Percentiles rank a stretch among this genome's conserved stretches.
Conservation (phyloP, 2,329 filamentous ascomycete genomes). For the Exophiala spinifera region DNA sequence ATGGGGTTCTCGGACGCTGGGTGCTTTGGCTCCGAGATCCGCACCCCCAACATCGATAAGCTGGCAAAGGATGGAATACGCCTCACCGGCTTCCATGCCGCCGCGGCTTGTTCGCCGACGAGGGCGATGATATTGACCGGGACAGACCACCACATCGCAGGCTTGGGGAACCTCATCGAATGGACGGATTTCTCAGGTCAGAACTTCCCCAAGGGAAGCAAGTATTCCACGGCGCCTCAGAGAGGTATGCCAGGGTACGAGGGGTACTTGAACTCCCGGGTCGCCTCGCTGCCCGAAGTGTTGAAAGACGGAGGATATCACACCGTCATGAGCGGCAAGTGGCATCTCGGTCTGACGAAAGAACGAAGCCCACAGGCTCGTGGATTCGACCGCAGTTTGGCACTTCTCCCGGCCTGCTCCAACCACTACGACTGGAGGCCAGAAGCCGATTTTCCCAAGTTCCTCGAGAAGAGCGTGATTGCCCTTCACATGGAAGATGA, state of each 20-base stretch:
- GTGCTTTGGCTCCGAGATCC: constrained; percentile 60
- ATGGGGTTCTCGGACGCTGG: constrained; percentile 60
- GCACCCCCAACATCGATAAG: constrained; percentile 58
- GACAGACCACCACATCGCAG: constrained; percentile 44
- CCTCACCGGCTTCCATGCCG: constrained; percentile 64
- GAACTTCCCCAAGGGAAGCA: constrained; percentile 51
- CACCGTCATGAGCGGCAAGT: constrained; percentile 62
- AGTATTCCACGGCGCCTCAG: constrained; percentile 53
- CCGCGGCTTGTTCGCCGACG: constrained; percentile 63
- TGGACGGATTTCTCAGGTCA: constrained; percentile 56
- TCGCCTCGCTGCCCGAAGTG: constrained; percentile 58
- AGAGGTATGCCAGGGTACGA: constrained; percentile 61
- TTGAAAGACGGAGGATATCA: constrained; percentile 58
- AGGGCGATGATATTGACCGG: constrained; percentile 66
- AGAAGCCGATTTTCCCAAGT: constrained; percentile 35
- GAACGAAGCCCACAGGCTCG: constrained; percentile 55
- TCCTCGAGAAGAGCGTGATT: constrained; percentile 43
- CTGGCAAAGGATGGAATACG: constrained; percentile 53
- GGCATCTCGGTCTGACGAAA: constrained; percentile 60
- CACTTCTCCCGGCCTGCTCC: constrained; percentile 59
- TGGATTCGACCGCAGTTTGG: constrained; percentile 59
- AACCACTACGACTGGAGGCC: constrained; percentile 59
- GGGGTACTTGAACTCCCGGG: constrained; percentile 60
- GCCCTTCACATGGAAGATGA: constrained; percentile 47
- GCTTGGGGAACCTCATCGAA: constrained; percentile 55